Conservation (phyloP, 306 rosid genomes). For the Amphicarpaea edgeworthii region DNA sequence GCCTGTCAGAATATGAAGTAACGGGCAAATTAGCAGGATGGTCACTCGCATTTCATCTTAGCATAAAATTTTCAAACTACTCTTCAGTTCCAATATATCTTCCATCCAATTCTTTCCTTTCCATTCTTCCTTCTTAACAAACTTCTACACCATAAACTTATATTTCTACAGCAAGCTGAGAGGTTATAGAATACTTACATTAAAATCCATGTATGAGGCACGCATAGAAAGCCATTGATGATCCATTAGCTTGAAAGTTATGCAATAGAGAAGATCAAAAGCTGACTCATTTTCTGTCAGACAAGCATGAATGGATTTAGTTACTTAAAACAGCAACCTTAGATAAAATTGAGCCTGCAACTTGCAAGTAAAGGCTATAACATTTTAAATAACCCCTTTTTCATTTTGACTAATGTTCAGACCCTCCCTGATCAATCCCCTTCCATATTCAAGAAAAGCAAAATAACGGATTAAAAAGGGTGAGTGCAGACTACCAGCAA, state of each 20-base stretch:
- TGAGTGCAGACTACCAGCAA: constrained; percentile 66
- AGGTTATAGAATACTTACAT: constrained; percentile 65
- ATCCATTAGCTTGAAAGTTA: constrained; percentile 98
- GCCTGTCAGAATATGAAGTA: constrained; percentile 57
- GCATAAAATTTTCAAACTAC: background rate
- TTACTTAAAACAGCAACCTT: constrained; percentile 21
- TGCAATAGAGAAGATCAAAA: constrained; percentile 93
- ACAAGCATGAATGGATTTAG: constrained; percentile 42
- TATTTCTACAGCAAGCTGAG: constrained; percentile 16
- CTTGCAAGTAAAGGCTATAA: constrained; percentile 23
- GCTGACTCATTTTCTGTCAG: constrained; percentile 86
- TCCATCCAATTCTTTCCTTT: constrained; percentile 22
- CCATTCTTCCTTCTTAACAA: background rate
- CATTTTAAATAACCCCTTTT: background rate
- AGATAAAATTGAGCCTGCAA: constrained; percentile 19
- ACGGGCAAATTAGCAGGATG: constrained; percentile 36
- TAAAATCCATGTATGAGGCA: constrained; percentile 98
- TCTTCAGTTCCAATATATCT: background rate
- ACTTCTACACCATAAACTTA: constrained; percentile 4
- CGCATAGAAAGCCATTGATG: constrained; percentile 98
- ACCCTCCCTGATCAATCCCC: background rate
- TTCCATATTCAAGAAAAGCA: background rate
- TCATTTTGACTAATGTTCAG: constrained; percentile 20
- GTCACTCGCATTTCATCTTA: background rate
- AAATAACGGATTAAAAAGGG: background rate